Evolutionary conservation across 1,139 yeast species (phyloP), one percentile per base, ranked within the genome.

Genomic region (Scheffersomyces lignicola): DNA sequence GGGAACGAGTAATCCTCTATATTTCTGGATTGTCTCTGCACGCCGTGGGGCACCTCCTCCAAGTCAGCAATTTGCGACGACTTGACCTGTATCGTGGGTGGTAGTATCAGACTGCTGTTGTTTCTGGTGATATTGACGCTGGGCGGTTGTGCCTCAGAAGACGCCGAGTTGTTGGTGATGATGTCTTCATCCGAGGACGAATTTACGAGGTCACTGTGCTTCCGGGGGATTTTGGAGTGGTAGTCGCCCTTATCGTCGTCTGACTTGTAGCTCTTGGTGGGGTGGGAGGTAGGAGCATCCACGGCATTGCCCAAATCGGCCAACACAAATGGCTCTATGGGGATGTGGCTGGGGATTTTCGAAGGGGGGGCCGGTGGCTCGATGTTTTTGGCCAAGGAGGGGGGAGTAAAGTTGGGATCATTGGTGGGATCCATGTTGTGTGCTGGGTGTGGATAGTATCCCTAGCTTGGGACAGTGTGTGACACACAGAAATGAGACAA

Each of bases 41-140:
- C 78, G 0, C 97, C 97, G 48, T 85, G 90, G 1, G 98, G 98
- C 6, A 92, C 96, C 58, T 92, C 98, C 58, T 92, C 98, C 42
- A 92, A 71, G 54, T 89, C 96, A 1, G 97, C 97, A 34, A 87
- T 84, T 52, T 87, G 90, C 36, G 76, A 71, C 30, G 83, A 73
- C 43, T 74, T 76, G 13, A 83, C 79, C 32, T 70, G 62, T 12
- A 73, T 76, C 2, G 69, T 54, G 3, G 76, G 75, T 4, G 75
- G 75, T 26, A 65, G 20, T 26, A 26, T 16, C 4, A 53, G 25
- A 60, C 56, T 16, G 32, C 49, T 18, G 18, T 14, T 26, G n/a
- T 6, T 26, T 11, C 28, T 36, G 32, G 17, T 35, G 14, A 6
- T 24, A 23, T 3, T 34, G 33, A 8, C 40, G 31, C 27, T 46